Conservation (phyloP, 2,329 filamentous ascomycete species). For the Phaeosphaeriaceae sp. region DNA sequence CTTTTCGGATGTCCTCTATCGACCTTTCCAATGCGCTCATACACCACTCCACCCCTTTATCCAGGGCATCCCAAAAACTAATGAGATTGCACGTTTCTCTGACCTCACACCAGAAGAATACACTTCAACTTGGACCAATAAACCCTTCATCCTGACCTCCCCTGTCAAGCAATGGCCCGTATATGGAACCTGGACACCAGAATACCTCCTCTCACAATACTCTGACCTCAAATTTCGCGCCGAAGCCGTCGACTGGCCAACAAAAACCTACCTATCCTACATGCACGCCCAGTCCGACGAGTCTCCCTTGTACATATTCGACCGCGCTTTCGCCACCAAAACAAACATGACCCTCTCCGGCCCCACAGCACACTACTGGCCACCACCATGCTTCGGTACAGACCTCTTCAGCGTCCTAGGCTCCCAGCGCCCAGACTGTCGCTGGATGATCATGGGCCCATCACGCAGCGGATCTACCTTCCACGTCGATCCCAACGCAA, state of each 20-base stretch:
- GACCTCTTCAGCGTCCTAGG: conserved; percentile 85
- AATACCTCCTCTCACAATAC: conserved; percentile 70
- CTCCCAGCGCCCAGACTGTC: conserved; percentile 78
- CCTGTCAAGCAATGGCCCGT: conserved; percentile 84
- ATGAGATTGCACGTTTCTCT: conserved; percentile 73
- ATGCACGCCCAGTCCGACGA: conserved; percentile 82
- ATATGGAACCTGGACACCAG: conserved; percentile 74
- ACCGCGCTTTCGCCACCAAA: conserved; percentile 84
- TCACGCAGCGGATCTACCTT: conserved; percentile 90
- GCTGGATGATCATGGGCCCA: conserved; percentile 92
- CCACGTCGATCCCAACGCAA: conserved; percentile 79
- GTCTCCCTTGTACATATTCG: conserved; percentile 91
- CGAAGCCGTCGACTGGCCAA: conserved; percentile 91
- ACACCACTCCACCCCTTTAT: conserved; percentile 71
- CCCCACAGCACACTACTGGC: conserved; percentile 72
- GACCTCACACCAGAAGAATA: conserved; percentile 77
- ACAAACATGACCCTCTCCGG: conserved; percentile 65
- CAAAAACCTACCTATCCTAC: conserved; percentile 81
- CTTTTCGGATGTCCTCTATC: conserved; percentile 88
- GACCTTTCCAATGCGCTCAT: conserved; percentile 88
- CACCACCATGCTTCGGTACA: conserved; percentile 81
- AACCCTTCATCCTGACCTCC: conserved; percentile 84
- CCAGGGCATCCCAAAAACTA: conserved; percentile 72
- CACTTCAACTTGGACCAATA: conserved; percentile 74
- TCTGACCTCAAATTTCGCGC: conserved; percentile 76